These are phyloP conservation scores for Aspergillus ostianus DNA, from an alignment of 495 filamentous ascomycete species.

Conservation along the genomic window DNA sequence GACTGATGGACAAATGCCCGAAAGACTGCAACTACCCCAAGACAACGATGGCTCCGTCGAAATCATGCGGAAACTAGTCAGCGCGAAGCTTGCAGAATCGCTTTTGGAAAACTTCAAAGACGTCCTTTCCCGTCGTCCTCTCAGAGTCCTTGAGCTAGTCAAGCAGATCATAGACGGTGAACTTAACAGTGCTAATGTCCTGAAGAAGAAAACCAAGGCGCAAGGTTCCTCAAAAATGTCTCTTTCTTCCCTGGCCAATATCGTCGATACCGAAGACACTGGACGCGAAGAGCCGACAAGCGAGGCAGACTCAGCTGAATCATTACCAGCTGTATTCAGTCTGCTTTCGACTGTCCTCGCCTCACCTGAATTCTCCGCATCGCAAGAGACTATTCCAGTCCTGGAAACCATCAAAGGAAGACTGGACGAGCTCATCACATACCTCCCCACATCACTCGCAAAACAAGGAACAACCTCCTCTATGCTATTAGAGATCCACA, in stretches of 20 bases:
- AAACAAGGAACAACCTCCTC: constrained; percentile 53
- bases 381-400: constrained; percentile 40
- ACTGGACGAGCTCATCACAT: constrained; percentile 43
- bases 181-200: constrained; percentile 18
- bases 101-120: constrained; percentile 66
- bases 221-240: constrained; percentile 27
- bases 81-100: constrained; percentile 63
- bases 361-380: constrained; percentile 57
- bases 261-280: constrained; percentile 23
- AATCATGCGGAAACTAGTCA: constrained; percentile 49
- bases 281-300: constrained; percentile 15
- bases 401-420: constrained; percentile 52
- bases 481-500: constrained; percentile 54
- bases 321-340: constrained; percentile 59
- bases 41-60: constrained; percentile 35
- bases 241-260: constrained; percentile 38
- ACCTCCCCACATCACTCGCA: constrained; percentile 33
- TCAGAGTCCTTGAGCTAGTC: constrained; percentile 61
- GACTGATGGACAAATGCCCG: constrained; percentile 12
- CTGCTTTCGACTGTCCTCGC: constrained; percentile 66
- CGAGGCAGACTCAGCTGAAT: constrained; percentile 49
- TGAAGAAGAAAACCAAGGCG: constrained; percentile 1
- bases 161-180: constrained; percentile 54
- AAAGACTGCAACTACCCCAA: constrained; percentile 24
- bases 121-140: constrained; percentile 62